A percentile compares a stretch with the other conserved stretches of the same genome.
phyloP scores from a whole-genome alignment of 1,139 yeast genomes.

The Suhomyces terraborum region DNA sequence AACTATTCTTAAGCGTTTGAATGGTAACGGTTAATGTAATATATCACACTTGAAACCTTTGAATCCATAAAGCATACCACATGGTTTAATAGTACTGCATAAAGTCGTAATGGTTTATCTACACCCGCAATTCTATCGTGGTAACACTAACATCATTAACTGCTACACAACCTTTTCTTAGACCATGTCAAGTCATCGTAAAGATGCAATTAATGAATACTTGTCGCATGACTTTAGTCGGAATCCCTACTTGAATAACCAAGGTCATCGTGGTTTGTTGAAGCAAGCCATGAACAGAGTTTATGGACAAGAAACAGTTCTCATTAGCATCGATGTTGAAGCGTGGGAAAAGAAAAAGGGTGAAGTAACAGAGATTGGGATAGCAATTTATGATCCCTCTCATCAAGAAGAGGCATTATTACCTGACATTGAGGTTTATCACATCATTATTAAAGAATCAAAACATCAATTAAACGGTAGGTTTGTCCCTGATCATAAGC shows the following conservation, averaged over 20 bases:
- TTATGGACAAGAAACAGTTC: constrained; percentile 34
- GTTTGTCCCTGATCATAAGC: constrained; percentile 64
- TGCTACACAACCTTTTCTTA: too few species aligned
- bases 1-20: too few species aligned
- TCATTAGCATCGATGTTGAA: constrained; percentile 65
- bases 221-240: neutral
- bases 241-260: constrained; percentile 7
- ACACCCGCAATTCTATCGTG: too few species aligned
- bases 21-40: too few species aligned
- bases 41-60: too few species aligned
- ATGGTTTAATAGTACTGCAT: too few species aligned
- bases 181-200: too few species aligned
- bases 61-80: too few species aligned
- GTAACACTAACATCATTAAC: too few species aligned
- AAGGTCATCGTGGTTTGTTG: constrained; percentile 21
- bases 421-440: constrained; percentile 53
- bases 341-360: constrained; percentile 56
- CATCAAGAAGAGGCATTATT: constrained; percentile 38
- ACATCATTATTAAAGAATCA: constrained; percentile 58
- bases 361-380: constrained; percentile 65
- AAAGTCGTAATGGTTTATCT: too few species aligned
- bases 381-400: constrained; percentile 65
- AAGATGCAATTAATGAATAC: too few species aligned
- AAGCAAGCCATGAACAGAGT: constrained; percentile 29
- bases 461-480: constrained; percentile 51